Evolutionary conservation across 305 asterid species (phyloP), one percentile per base, ranked within the genome.

Genomic region (Euphrasia arctica): DNA sequence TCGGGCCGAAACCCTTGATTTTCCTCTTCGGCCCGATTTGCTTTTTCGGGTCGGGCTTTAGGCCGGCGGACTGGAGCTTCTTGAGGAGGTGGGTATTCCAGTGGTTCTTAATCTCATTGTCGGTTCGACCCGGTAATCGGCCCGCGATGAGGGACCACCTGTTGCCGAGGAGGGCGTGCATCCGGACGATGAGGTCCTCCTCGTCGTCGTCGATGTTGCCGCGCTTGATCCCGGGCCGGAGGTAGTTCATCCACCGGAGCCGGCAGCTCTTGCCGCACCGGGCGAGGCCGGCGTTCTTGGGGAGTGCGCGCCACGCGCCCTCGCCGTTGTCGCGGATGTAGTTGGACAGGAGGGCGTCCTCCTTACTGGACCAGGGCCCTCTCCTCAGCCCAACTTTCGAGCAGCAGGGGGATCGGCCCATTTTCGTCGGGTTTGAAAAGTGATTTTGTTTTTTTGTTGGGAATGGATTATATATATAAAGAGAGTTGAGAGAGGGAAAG

Each of bases 241-340:
- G 71, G 62, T 82, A 82, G 48, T 82, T 82, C 82, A 79, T 75
- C 88, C 87, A 82, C 65, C 87, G 69, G 39, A 82, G 15, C 25
- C 87, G 59, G 70, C 84, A 76, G 51, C 84, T 77, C 74, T 79
- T 79, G 11, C 87, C 83, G 13, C 85, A 82, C 36, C 85, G 72
- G 56, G 79, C 56, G 5, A 79, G 47, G 67, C 81, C 81, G 36
- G 81, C 81, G 31, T 66, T 77, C 13, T 54, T 70, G 43, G 78
- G 81, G 48, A 77, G 69, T 58, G 78, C 70, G 50, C 75, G 59
- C 81, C 81, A 77, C 39, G 70, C 76, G 58, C 81, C 78, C 64
- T 73, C 81, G 48, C 81, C 81, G 62, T 77, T 51, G 58, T 61
- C 9, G 28, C 57, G 78, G n/a, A 77, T 72, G 68, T 54, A 77